Base-by-base conservation (phyloP, 2,329 filamentous ascomycete genomes). In the Epichloe hybrida region DNA sequence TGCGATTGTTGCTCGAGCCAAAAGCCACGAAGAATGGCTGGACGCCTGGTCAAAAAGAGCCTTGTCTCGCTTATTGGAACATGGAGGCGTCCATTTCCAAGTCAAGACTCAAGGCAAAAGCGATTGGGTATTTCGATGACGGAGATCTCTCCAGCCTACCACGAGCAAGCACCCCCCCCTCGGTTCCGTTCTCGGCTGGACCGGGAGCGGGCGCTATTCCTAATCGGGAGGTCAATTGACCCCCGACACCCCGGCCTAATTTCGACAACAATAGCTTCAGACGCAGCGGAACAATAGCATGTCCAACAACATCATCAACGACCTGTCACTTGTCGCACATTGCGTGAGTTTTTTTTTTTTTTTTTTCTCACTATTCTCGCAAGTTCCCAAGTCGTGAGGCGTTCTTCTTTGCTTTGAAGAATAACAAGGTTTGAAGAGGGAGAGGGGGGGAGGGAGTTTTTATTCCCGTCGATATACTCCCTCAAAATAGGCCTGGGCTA, bases 261-360 rank as follows among this genome's bases (percentile, higher is more conserved):
- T 52, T 46, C 48, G 55, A 62, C 63, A 61, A 65, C 63, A 65
- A 65, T 65, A 64, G 57, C 48, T 61, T 60, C 21, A 27, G 47
- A 48, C 3, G 48, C 44, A 57, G 45, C 44, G 36, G 56, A 58
- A 65, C 62, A 65, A 65, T 64, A 64, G 61, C 36, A 44, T 7
- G 17, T 11, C 35, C 17, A 36, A 31, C 45, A 47, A 17, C 31
- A 38, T 47, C 23, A 45, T 47, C 23, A 45, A 31, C 42, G 15
- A 45, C 42, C 4, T 31, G 42, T 36, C 47, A 23, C 47, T 31
- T 9, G 27, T 31, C 27, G 27, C 27, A 31, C 27, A 31, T 31
- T 31, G 27, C 27, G 1, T 31, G 27, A 2, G 7, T 0, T 23
- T 23, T 23, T 23, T 9, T 8, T 6, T 23, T 23, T 31, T 8